Evolutionary conservation across 225 moss, liverwort and hornwort genomes (phyloP).

Genomic region (Sphagnum contortum): DNA sequence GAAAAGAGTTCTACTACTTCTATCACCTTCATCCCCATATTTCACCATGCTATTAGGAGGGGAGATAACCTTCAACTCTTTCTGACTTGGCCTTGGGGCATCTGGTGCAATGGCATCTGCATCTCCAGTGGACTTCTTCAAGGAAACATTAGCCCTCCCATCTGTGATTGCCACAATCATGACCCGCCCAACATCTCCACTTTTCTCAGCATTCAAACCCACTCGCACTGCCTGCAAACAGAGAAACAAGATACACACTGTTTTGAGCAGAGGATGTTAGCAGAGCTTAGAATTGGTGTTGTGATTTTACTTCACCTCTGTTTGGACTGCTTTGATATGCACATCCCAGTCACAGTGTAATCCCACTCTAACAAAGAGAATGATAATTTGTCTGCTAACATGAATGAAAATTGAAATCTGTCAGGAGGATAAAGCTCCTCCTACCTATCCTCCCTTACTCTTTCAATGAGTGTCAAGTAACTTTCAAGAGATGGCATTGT

Average conservation of each 20-base stretch:
- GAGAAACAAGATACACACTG: not conserved
- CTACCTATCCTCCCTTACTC: no score
- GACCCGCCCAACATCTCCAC: conserved; percentile 89
- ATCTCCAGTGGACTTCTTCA: conserved; percentile 85
- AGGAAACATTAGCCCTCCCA: conserved; percentile 86
- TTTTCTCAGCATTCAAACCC: conserved; percentile 94
- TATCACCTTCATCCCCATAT: not conserved
- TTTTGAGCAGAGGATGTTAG: not conserved
- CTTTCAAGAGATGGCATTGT: no score
- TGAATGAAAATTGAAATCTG: no score
- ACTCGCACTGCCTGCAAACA: conserved; percentile 76
- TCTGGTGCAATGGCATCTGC: conserved; percentile 82
- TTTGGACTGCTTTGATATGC: no score
- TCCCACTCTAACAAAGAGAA: no score
- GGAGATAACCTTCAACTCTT: conserved; percentile 47
- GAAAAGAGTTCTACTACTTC: not conserved
- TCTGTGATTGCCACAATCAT: conserved; percentile 99
- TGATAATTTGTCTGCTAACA: no score
- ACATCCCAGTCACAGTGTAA: no score
- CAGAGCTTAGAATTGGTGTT: no score
- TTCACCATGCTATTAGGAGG: no score
- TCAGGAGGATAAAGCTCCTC: no score
- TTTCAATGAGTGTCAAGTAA: no score
- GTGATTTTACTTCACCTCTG: no score
- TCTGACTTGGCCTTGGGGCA: conserved; percentile 68